phyloP scores from a whole-genome alignment of 495 filamentous ascomycete species.

The Aspergillus ellipticus region DNA sequence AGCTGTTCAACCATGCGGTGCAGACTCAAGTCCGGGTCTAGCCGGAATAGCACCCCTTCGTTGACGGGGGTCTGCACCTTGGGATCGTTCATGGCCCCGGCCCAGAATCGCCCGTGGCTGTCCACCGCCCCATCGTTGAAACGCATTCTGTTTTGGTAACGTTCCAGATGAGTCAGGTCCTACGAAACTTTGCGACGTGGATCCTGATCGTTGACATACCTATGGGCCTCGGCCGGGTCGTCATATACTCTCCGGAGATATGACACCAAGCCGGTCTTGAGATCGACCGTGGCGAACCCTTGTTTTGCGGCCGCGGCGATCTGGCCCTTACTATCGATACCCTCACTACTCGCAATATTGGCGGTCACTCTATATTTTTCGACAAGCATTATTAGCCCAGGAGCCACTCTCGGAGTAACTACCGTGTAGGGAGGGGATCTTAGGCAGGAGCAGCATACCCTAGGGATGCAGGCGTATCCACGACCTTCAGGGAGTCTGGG shows the following conservation, averaged over 20 bases:
- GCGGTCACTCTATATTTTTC: conserved; percentile 61
- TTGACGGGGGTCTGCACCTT: conserved; percentile 32
- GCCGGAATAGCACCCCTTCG: conserved; percentile 58
- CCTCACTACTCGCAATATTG: conserved; percentile 64
- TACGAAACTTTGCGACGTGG: not conserved
- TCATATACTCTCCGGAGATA: conserved; percentile 61
- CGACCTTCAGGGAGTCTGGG: conserved; percentile 57
- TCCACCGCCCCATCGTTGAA: conserved; percentile 84
- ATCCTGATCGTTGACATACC: conserved; percentile 23
- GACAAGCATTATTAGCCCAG: conserved; percentile 6
- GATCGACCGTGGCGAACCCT: conserved; percentile 73
- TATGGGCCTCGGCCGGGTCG: conserved; percentile 44
- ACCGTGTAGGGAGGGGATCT: not conserved
- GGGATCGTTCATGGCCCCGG: conserved; percentile 82
- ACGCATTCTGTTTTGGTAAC: conserved; percentile 44
- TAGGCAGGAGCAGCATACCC: conserved; percentile 37
- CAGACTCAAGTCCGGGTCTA: conserved; percentile 57
- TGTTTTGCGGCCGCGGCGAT: conserved; percentile 78
- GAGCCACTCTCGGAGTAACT: not conserved
- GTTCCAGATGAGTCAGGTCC: conserved; percentile 16
- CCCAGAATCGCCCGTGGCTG: conserved; percentile 79
- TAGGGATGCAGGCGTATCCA: conserved; percentile 64
- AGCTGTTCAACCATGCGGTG: conserved; percentile 59
- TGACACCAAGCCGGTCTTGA: conserved; percentile 56
- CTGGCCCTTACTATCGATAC: conserved; percentile 54